Evolutionary conservation across 257 asterid species (phyloP), one percentile per base, ranked within the genome.

Genomic region (Catharanthus roseus): DNA sequence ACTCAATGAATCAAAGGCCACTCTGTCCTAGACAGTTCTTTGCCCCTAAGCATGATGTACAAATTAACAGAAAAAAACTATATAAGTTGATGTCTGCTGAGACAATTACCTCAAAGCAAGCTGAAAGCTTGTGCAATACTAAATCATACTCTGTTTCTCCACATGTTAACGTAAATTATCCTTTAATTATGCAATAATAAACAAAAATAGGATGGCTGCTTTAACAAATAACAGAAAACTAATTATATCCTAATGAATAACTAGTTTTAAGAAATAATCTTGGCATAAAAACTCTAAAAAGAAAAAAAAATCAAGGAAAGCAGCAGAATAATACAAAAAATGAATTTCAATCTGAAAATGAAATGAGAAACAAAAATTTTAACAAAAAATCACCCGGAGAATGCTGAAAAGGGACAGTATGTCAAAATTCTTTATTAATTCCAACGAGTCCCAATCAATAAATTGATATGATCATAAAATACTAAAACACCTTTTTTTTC

Each of bases 351-450:
- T 3, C 12, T 6, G 23, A 51, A 12, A 54, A 31, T 10, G 15
- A 38, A 13, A 53, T 29, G 33, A 29, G n/a, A 10, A 65, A 19
- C 19, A 50, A 39, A 11, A n/a, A 21, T 31, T 8, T 31, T 8
- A 28, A 28, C 1, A 41, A 33, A 70, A 39, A 64, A 60, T 53
- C 72, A 53, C 75, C 71, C 36, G 28, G 42, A 23, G 39, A 69
- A 69, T 21, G 15, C 55, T 33, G 29, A 47, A 47, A 38, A 38
- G 56, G 24, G 23, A 8, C 29, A 16, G 44, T 33, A 19, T 6
- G 7, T 54, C 29, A 2, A 19, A 33, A 33, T 3, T 3, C 8
- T 4, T 38, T 49, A 13, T 63, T 41, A 11, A 58, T 9, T 41
- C 38, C 57, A 29, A 47, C 16, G 18, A 51, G 44, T 56, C 50